Percentiles rank a stretch among this genome's conserved stretches.
Conservation (phyloP, 2,329 filamentous ascomycete species). For the Cryphonectria radicalis region DNA sequence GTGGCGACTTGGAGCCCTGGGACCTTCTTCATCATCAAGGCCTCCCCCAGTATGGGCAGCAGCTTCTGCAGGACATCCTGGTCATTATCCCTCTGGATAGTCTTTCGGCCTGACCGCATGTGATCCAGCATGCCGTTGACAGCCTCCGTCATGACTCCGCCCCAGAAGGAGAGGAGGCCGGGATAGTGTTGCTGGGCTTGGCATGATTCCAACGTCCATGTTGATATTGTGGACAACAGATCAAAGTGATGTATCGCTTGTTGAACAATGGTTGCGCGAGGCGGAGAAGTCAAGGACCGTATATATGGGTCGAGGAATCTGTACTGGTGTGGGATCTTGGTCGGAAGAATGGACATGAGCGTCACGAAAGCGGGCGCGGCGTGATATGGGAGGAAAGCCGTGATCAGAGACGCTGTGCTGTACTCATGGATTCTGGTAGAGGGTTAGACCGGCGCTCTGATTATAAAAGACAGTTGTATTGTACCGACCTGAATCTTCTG, state of each 20-base stretch:
- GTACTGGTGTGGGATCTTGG: constrained; percentile 74
- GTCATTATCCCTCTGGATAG: constrained; percentile 78
- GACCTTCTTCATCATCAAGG: constrained; percentile 73
- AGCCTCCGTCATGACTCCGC: constrained; percentile 82
- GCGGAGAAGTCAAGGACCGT: constrained; percentile 73
- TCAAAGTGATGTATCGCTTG: constrained; percentile 77
- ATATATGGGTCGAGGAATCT: constrained; percentile 88
- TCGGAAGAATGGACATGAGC: constrained; percentile 82
- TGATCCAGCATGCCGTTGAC: constrained; percentile 81
- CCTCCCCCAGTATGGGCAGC: constrained; percentile 75
- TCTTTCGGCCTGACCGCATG: constrained; percentile 73
- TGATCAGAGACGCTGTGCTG: constrained; percentile 77
- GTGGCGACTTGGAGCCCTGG: constrained; percentile 83
- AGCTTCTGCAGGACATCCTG: constrained; percentile 73
- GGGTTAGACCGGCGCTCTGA: constrained; percentile 28
- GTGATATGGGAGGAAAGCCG: constrained; percentile 93
- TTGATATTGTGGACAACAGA: constrained; percentile 77
- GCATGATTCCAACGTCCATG: constrained; percentile 77
- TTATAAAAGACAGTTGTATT: constrained; percentile 18
- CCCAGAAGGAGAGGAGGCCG: constrained; percentile 87
- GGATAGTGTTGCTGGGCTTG: constrained; percentile 74
- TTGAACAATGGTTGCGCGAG: constrained; percentile 81
- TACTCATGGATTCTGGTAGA: constrained; percentile 79
- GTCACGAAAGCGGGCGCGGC: constrained; percentile 83
- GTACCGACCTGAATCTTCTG: constrained; percentile 76